phyloP scores from a whole-genome alignment of 1,284 basidiomycete genomes.

The Cronartium quercuum region DNA sequence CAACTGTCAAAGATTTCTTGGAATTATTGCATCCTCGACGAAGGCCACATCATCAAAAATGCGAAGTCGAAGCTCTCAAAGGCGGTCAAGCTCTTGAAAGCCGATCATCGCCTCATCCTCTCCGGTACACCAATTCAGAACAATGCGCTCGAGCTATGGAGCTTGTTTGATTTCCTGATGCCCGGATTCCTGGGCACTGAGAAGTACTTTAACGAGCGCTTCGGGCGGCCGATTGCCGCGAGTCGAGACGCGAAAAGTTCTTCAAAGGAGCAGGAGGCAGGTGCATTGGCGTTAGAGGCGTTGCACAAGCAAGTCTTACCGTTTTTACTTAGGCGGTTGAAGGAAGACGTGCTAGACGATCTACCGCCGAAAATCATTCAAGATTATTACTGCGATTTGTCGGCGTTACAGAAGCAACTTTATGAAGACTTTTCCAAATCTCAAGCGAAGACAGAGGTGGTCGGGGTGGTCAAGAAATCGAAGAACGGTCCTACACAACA shows the following conservation, averaged over 20 bases:
- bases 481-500: slow-evolving; percentile 49
- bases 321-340: slow-evolving; percentile 89
- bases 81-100: slow-evolving; percentile 83
- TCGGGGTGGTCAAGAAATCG: slow-evolving; percentile 39
- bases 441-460: slow-evolving; percentile 50
- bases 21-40: slow-evolving; percentile 96
- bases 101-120: slow-evolving; percentile 86
- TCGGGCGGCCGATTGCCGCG: slow-evolving; percentile 90
- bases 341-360: slow-evolving; percentile 94
- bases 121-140: slow-evolving; percentile 99
- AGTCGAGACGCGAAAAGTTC: slow-evolving; percentile 84
- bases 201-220: slow-evolving; percentile 88
- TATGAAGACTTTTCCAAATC: slow-evolving; percentile 90
- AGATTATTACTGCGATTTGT: slow-evolving; percentile 98
- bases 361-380: slow-evolving; percentile 99
- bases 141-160: slow-evolving; percentile 97
- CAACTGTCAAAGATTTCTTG: slow-evolving; percentile 70
- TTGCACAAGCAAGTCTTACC: slow-evolving; percentile 99
- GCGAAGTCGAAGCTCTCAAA: slow-evolving; percentile 96
- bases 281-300: slow-evolving; percentile 85
- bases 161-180: slow-evolving; percentile 98
- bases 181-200: slow-evolving; percentile 96
- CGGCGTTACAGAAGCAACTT: slow-evolving; percentile 81
- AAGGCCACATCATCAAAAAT: slow-evolving; percentile 98
- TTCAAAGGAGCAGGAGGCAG: slow-evolving; percentile 85